These are phyloP conservation scores for Monosporozyma unispora DNA, from an alignment of 805 yeast species.

Conservation along the genomic window DNA sequence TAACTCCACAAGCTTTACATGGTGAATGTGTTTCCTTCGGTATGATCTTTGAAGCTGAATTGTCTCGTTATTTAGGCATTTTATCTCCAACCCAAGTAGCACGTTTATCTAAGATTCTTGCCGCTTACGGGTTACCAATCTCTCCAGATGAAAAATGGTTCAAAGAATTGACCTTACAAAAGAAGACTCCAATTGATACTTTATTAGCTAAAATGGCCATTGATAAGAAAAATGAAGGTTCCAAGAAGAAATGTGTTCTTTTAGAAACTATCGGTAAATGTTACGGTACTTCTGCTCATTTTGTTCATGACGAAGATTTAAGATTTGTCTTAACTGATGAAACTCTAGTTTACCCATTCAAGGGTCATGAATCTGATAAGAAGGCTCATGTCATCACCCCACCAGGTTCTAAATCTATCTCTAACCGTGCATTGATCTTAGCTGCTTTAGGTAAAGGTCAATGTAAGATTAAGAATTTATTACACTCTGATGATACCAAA, in stretches of 20 bases:
- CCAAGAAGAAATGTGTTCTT: slow-evolving; percentile 77
- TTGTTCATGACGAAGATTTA: slow-evolving; percentile 71
- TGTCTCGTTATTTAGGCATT: slow-evolving; percentile 84
- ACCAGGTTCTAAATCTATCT: slow-evolving; percentile 95
- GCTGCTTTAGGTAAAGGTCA: slow-evolving; percentile 88
- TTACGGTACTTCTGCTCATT: slow-evolving; percentile 79
- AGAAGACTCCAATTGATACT: slow-evolving; percentile 65
- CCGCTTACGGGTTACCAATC: slow-evolving; percentile 80
- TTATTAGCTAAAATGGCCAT: slow-evolving; percentile 82
- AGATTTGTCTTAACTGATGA: slow-evolving; percentile 79
- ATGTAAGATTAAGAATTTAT: slow-evolving; percentile 71
- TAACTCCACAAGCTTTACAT: slow-evolving; percentile 92
- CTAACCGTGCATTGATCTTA: slow-evolving; percentile 85
- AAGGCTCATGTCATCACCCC: slow-evolving; percentile 46
- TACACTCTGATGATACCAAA: slow-evolving; percentile 94
- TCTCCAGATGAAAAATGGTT: slow-evolving; percentile 66
- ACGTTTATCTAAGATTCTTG: slow-evolving; percentile 70
- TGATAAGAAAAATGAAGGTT: slow-evolving; percentile 94
- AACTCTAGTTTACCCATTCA: slow-evolving; percentile 54
- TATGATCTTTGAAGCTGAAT: slow-evolving; percentile 88
- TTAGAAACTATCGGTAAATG: slow-evolving; percentile 82
- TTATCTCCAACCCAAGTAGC: slow-evolving; percentile 91
- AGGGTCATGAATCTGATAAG: slow-evolving; percentile 22
- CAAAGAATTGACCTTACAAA: slow-evolving; percentile 56
- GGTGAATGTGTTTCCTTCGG: slow-evolving; percentile 99